Evolutionary conservation across 2,329 filamentous ascomycete genomes (phyloP).

Genomic region (Rugonectria rugulosa): DNA sequence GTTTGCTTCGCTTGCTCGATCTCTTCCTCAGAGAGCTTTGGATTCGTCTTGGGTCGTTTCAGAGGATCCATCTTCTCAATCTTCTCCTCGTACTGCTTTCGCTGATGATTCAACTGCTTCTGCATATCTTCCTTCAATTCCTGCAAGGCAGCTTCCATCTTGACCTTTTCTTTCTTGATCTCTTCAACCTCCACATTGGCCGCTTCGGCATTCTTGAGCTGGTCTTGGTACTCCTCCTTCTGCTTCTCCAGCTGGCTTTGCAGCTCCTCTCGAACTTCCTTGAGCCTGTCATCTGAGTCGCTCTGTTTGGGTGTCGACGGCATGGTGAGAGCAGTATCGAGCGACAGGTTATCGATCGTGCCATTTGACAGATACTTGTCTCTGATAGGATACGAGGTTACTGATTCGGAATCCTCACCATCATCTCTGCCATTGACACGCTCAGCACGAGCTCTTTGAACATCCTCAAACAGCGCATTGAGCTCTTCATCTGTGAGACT

Average conservation of each 20-base stretch:
- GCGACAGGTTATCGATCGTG: conserved; percentile 93
- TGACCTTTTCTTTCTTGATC: conserved; percentile 80
- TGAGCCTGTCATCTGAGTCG: conserved; percentile 78
- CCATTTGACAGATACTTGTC: conserved; percentile 97
- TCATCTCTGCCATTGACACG: conserved; percentile 76
- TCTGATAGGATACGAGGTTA: conserved; percentile 83
- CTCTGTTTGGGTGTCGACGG: conserved; percentile 86
- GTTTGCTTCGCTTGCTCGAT: conserved; percentile 72
- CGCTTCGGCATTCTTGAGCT: conserved; percentile 77
- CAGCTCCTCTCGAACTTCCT: conserved; percentile 81
- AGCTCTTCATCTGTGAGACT: conserved; percentile 93
- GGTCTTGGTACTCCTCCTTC: conserved; percentile 82
- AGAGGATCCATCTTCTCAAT: conserved; percentile 77
- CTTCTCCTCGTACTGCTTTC: conserved; percentile 83
- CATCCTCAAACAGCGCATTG: conserved; percentile 91
- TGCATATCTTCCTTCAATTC: conserved; percentile 89
- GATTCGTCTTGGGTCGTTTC: conserved; percentile 66
- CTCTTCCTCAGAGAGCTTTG: conserved; percentile 75
- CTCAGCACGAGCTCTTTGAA: conserved; percentile 84
- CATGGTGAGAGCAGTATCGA: conserved; percentile 93
- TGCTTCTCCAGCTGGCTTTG: conserved; percentile 83
- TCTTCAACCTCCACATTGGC: conserved; percentile 83
- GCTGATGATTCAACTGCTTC: conserved; percentile 81
- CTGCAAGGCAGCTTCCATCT: conserved; percentile 83
- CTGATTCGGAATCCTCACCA: conserved; percentile 89